Percentiles rank a stretch among this genome's conserved stretches.
Conservation (phyloP, 257 asterid genomes). For the Solanum infundibuliforme region DNA sequence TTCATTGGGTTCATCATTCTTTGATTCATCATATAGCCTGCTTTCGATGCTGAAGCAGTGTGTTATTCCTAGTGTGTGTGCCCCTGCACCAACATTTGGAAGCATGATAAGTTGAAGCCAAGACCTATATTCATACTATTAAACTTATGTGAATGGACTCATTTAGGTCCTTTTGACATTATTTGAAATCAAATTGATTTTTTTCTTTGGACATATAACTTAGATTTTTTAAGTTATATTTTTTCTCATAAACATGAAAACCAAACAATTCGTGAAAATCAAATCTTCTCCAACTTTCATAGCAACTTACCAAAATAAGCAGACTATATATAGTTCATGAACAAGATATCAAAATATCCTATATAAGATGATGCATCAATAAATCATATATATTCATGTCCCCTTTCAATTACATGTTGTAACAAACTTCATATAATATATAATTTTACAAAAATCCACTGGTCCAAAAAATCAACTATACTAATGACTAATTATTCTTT, state of each 20-base stretch:
- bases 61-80: constrained; percentile 35
- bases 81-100: constrained; percentile 12
- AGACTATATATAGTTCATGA: too few species aligned
- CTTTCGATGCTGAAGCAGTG: constrained; percentile 21
- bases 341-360: too few species aligned
- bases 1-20: not conserved
- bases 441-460: not conserved
- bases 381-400: not conserved
- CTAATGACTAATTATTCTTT: too few species aligned
- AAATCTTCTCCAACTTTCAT: not conserved
- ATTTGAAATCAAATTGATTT: too few species aligned
- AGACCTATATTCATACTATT: not conserved
- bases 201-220: too few species aligned
- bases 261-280: not conserved
- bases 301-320: too few species aligned
- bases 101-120: not conserved
- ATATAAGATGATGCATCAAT: not conserved
- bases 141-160: not conserved
- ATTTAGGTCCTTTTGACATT: too few species aligned
- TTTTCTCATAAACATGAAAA: too few species aligned
- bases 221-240: too few species aligned
- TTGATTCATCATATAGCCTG: constrained; percentile 9
- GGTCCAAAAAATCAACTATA: not conserved
- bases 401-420: not conserved
- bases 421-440: too few species aligned